Percentiles rank a stretch among this genome's conserved stretches.
Conservation (phyloP, 2,329 filamentous ascomycete species). For the Nemania abortiva region DNA sequence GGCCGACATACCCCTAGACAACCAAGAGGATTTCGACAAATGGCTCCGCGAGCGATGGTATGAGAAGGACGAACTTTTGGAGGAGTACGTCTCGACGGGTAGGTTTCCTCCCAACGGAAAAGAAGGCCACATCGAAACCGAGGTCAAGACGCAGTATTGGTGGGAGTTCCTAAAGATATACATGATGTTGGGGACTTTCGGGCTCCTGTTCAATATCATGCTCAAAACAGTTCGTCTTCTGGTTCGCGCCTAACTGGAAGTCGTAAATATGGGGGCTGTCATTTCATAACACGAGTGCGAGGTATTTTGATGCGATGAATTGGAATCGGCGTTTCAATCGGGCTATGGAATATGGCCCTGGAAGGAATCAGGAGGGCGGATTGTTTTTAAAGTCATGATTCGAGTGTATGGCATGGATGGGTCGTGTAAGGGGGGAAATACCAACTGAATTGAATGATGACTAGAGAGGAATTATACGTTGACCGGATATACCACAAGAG, state of each 20-base stretch:
- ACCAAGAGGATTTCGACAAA: conserved; percentile 78
- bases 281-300: neutral
- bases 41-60: conserved; percentile 92
- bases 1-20: conserved; percentile 82
- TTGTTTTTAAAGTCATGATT: neutral
- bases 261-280: neutral
- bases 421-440: neutral
- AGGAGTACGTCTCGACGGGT: conserved; percentile 81
- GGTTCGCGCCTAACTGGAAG: conserved; percentile 1
- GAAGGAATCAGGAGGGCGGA: neutral
- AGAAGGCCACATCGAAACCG: conserved; percentile 67
- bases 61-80: conserved; percentile 90
- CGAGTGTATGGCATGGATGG: neutral
- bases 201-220: conserved; percentile 56
- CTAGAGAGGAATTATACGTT: neutral
- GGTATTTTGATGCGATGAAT: neutral
- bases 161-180: conserved; percentile 70
- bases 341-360: neutral
- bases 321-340: conserved; percentile 4
- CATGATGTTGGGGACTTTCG: conserved; percentile 60
- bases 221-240: conserved; percentile 41
- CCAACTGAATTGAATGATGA: neutral
- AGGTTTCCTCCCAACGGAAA: conserved; percentile 79
- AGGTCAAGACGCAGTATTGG: conserved; percentile 65
- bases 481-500: conserved; percentile 25